phyloP scores from a whole-genome alignment of 805 yeast species.

The Candida wancherniae region DNA sequence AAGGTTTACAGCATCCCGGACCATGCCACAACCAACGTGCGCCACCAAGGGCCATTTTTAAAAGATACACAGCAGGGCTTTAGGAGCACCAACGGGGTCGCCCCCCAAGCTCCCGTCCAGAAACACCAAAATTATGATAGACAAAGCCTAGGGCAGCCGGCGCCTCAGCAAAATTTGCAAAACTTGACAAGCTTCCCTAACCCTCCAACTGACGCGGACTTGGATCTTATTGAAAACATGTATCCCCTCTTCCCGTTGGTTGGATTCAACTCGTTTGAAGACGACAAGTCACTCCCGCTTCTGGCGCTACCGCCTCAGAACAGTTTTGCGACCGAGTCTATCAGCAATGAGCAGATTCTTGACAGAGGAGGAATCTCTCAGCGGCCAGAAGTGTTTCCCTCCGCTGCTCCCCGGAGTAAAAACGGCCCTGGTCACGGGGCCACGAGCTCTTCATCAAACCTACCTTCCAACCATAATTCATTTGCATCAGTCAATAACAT shows the following conservation, averaged over 20 bases:
- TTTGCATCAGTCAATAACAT: conserved; percentile 5
- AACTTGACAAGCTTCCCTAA: conserved; percentile 12
- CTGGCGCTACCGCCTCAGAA: conserved; percentile 23
- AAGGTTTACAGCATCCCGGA: no score
- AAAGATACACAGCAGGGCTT: conserved; percentile 1
- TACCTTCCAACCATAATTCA: conserved; percentile 4
- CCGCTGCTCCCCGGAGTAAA: background rate
- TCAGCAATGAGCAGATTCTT: background rate
- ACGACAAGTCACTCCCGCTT: conserved; percentile 31
- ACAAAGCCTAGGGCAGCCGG: background rate
- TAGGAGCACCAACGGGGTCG: background rate
- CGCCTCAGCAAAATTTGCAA: conserved; percentile 2
- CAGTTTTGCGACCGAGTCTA: background rate
- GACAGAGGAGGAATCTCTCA: no score
- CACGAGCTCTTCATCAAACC: conserved; percentile 1
- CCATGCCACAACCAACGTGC: background rate
- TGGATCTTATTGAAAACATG: conserved; percentile 30
- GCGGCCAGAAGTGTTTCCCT: background rate
- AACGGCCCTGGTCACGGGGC: background rate
- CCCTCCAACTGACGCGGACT: conserved; percentile 18
- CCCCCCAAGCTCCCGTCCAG: background rate
- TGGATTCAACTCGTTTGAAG: conserved; percentile 35
- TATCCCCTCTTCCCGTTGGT: conserved; percentile 42
- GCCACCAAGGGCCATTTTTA: background rate
- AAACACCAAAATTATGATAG: background rate